Percentiles rank a stretch among this genome's conserved stretches.
These are phyloP conservation scores for Aspergillus brunneoviolaceus DNA, from an alignment of 2,329 filamentous ascomycete species.

Conservation along the genomic window DNA sequence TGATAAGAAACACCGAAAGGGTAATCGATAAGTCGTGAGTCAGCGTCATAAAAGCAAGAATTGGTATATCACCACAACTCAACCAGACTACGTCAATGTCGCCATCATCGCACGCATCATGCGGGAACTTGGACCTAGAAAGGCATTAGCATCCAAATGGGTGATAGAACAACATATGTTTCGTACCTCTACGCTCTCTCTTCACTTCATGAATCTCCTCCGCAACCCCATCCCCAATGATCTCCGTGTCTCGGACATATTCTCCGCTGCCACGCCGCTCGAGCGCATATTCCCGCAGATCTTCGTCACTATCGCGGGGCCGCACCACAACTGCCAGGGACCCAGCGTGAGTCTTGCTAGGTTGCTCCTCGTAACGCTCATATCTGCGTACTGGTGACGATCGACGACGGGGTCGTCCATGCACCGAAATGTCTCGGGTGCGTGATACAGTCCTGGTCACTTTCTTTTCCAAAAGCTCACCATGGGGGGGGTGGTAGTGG, in stretches of 20 bases:
- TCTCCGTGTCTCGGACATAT: slow-evolving; percentile 32
- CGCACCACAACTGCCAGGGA: slow-evolving; percentile 53
- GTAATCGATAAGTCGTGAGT: slow-evolving; percentile 9
- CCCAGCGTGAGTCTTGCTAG: slow-evolving; percentile 42
- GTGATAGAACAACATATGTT: slow-evolving; percentile 46
- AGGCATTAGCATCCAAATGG: slow-evolving; percentile 20
- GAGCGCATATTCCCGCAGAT: slow-evolving; percentile 71
- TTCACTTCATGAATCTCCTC: slow-evolving; percentile 64
- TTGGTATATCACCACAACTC: neutral
- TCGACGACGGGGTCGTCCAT: slow-evolving; percentile 32
- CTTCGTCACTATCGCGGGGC: slow-evolving; percentile 54
- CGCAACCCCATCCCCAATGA: slow-evolving; percentile 41
- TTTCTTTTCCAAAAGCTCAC: slow-evolving; percentile 29
- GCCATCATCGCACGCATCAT: slow-evolving; percentile 69
- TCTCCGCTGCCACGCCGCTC: slow-evolving; percentile 49
- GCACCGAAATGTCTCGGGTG: slow-evolving; percentile 37
- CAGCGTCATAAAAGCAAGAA: neutral
- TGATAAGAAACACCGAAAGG: slow-evolving; percentile 7
- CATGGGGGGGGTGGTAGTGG: slow-evolving; percentile 18
- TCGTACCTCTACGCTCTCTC: slow-evolving; percentile 94
- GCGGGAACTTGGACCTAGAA: slow-evolving; percentile 61
- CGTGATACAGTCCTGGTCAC: slow-evolving; percentile 30
- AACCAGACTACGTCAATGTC: slow-evolving; percentile 60
- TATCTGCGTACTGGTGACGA: slow-evolving; percentile 40
- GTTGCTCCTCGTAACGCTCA: slow-evolving; percentile 37